Evolutionary conservation across 2,329 filamentous ascomycete species (phyloP).

Genomic region (Blastomyces silverae): DNA sequence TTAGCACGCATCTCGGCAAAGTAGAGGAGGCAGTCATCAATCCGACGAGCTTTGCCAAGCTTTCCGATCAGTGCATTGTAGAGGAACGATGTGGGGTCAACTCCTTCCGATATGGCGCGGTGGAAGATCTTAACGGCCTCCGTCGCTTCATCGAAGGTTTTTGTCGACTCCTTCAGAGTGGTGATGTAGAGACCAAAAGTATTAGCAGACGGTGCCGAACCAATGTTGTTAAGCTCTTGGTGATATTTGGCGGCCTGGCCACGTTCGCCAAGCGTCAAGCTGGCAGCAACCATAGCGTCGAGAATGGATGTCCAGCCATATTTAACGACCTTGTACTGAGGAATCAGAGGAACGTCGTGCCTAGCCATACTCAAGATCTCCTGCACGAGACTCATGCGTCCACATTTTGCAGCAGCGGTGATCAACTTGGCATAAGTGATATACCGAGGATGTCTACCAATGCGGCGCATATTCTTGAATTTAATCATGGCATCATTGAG

Average conservation of each 20-base stretch:
- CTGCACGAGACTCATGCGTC: slow-evolving; percentile 72
- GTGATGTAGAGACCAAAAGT: slow-evolving; percentile 98
- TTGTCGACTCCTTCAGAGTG: slow-evolving; percentile 93
- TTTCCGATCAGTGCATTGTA: slow-evolving; percentile 99
- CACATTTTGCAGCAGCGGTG: slow-evolving; percentile 75
- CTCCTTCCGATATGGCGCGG: slow-evolving; percentile 84
- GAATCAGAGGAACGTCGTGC: slow-evolving; percentile 74
- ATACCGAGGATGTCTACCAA: slow-evolving; percentile 86
- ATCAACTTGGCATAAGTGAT: slow-evolving; percentile 97
- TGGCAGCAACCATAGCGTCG: slow-evolving; percentile 93
- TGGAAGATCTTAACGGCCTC: slow-evolving; percentile 98
- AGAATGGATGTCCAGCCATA: slow-evolving; percentile 96
- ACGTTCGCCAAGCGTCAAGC: slow-evolving; percentile 74
- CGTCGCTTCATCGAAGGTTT: slow-evolving; percentile 95
- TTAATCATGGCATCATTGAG: slow-evolving; percentile 74
- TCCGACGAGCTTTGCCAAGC: slow-evolving; percentile 92
- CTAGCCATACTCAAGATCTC: slow-evolving; percentile 87
- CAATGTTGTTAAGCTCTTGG: slow-evolving; percentile 84
- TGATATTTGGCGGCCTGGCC: slow-evolving; percentile 78
- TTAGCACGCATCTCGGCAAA: slow-evolving; percentile 95
- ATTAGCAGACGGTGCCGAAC: slow-evolving; percentile 86
- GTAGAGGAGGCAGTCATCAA: slow-evolving; percentile 96
- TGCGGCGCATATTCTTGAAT: slow-evolving; percentile 87
- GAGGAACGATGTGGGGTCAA: slow-evolving; percentile 91
- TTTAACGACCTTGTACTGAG: slow-evolving; percentile 77